Conservation (phyloP, 1,139 yeast genomes). For the Chernovozyma sophiae-reginae region DNA sequence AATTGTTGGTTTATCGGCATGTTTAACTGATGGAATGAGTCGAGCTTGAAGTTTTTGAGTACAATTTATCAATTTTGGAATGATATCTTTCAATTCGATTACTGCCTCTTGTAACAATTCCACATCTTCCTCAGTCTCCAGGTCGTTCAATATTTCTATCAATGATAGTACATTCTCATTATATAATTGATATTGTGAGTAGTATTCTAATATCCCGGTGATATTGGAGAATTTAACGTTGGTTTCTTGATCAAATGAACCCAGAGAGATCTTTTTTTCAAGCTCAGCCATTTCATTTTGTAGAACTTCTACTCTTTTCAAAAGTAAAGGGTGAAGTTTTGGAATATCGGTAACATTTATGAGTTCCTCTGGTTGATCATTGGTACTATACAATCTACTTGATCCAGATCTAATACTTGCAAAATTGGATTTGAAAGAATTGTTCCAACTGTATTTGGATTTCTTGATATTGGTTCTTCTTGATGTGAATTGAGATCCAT, state of each 20-base stretch:
- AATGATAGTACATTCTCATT: slow-evolving; percentile 34
- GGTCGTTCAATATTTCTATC: slow-evolving; percentile 25
- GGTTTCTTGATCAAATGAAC: slow-evolving; percentile 50
- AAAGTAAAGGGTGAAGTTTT: slow-evolving; percentile 54
- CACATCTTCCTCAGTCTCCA: slow-evolving; percentile 23
- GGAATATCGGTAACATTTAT: slow-evolving; percentile 4
- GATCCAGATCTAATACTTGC: too few species aligned
- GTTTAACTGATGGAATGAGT: slow-evolving; percentile 73
- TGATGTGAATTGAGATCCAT: too few species aligned
- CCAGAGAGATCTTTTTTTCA: slow-evolving; percentile 39
- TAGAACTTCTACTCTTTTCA: slow-evolving; percentile 57
- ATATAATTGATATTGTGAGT: slow-evolving; percentile 42
- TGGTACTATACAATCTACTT: slow-evolving; percentile 36
- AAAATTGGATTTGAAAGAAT: not conserved
- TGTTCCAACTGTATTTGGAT: too few species aligned
- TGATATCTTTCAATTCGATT: slow-evolving; percentile 20
- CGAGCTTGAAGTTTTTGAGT: slow-evolving; percentile 48
- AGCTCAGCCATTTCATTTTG: slow-evolving; percentile 46
- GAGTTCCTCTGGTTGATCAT: slow-evolving; percentile 9
- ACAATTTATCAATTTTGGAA: slow-evolving; percentile 33
- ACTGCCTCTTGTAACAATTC: slow-evolving; percentile 28
- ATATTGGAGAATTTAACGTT: slow-evolving; percentile 57
- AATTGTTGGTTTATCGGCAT: slow-evolving; percentile 73
- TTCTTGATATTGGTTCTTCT: too few species aligned
- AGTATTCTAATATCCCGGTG: slow-evolving; percentile 50